Base-by-base conservation (phyloP, 345 rosid species). In the Cardamine occulta region DNA sequence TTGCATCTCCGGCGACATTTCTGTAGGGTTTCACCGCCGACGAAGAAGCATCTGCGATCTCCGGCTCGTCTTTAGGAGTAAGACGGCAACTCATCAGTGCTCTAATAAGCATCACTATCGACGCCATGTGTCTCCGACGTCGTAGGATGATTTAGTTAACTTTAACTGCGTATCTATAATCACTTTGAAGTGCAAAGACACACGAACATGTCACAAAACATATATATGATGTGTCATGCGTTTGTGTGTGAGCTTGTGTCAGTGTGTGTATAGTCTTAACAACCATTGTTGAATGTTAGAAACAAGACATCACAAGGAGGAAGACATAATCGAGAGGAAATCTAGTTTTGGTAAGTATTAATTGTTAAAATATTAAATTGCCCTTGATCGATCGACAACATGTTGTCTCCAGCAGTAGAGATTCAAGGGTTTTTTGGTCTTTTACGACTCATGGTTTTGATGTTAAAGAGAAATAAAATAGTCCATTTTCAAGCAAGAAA, bases 81-180 rank as follows among this genome's bases (percentile, higher is more conserved):
- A 78, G 81, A 72, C n/a, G 77, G 42, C 77, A 72, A 51, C 69
- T 72, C 81, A 78, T 78, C 15, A 78, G 11, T 72, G 81, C 81
- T 66, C 52, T 59, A 58, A 78, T 5, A 63, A 78, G 14, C 77
- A 78, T 72, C 81, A 78, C 52, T 51, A 78, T 58, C 15, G 81
- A 78, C 32, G 81, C 81, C 81, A 78, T 78, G 17, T 40, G 11
- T 45, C 23, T 52, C 13, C 17, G 52, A 61, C 42, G 60, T 35
- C 32, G 66, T 37, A 48, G 0, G 57, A 68, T 51, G 68, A 62
- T 75, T 15, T 31, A 40, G 29, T 23, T 74, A 21, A 21, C 23
- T 21, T 21, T 21, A 21, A 21, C 23, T 21, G 45, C 17, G 55
- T 40, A 32, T 55, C 34, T 56, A 42, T 40, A 65, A 11, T 45